phyloP scores from a whole-genome alignment of 176 grass and related monocot genomes.

The Carex pumila region DNA sequence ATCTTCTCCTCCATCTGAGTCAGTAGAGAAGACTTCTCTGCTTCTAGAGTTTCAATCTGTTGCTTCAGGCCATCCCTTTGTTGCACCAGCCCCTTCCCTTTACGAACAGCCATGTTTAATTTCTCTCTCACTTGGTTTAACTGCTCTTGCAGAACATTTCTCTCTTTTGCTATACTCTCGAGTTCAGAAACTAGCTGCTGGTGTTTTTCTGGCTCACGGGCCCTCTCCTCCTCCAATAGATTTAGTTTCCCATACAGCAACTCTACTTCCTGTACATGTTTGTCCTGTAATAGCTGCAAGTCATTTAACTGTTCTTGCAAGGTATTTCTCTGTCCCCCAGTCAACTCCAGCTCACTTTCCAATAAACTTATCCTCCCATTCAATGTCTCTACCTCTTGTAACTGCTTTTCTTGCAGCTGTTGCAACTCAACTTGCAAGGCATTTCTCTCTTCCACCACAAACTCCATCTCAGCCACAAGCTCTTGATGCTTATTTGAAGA shows the following conservation, averaged over 20 bases:
- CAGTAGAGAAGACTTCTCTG: slow-evolving; percentile 60
- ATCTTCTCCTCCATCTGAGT: slow-evolving; percentile 48
- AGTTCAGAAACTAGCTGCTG: slow-evolving; percentile 49
- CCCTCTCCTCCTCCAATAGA: slow-evolving; percentile 39
- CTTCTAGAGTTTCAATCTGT: slow-evolving; percentile 56
- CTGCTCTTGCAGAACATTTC: slow-evolving; percentile 54
- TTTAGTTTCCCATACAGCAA: slow-evolving; percentile 36
- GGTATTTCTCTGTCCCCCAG: slow-evolving; percentile 44
- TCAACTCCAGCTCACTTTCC: slow-evolving; percentile 53
- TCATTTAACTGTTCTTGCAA: slow-evolving; percentile 66
- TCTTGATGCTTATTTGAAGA: slow-evolving; percentile 35
- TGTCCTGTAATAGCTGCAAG: not conserved
- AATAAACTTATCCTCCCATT: slow-evolving; percentile 40
- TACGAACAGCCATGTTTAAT: slow-evolving; percentile 87
- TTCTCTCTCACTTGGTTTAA: slow-evolving; percentile 83
- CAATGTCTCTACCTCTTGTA: slow-evolving; percentile 44
- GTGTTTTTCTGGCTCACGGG: slow-evolving; percentile 42
- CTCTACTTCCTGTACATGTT: slow-evolving; percentile 45
- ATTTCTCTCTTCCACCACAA: slow-evolving; percentile 5
- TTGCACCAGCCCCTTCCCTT: slow-evolving; percentile 89
- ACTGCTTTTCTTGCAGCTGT: slow-evolving; percentile 8
- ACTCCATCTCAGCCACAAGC: slow-evolving; percentile 34
- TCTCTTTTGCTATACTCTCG: slow-evolving; percentile 42
- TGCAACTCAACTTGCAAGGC: slow-evolving; percentile 8
- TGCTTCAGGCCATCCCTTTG: slow-evolving; percentile 85